Evolutionary conservation across 2,329 filamentous ascomycete species (phyloP).

Genomic region (Colletotrichum abscissum): DNA sequence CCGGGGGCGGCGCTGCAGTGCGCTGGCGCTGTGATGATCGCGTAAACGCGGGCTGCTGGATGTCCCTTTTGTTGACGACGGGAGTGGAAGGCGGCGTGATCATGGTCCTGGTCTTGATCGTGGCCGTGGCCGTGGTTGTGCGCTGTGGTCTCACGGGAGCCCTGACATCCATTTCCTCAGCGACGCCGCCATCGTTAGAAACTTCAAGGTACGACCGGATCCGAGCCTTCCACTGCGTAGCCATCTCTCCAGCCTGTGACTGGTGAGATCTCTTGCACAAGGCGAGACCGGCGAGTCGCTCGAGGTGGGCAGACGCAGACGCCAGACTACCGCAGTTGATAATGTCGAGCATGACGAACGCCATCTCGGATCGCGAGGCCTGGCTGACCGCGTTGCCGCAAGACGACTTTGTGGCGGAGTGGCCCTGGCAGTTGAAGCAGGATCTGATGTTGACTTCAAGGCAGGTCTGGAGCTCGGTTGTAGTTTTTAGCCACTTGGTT

Average conservation of each 20-base stretch:
- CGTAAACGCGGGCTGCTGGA: too few relatives aligned
- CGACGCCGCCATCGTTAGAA: accelerated
- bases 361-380: not conserved
- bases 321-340: not conserved
- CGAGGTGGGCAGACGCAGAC: not conserved
- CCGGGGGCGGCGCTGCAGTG: too few relatives aligned
- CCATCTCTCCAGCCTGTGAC: slow-evolving; percentile 1
- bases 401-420: slow-evolving; percentile 5
- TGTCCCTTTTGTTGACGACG: too few relatives aligned
- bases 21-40: too few relatives aligned
- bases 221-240: not conserved
- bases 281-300: slow-evolving; percentile 7
- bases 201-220: not conserved
- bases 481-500: not conserved
- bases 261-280: slow-evolving; percentile 22
- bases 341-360: not conserved
- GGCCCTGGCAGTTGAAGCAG: slow-evolving; percentile 9
- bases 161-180: not conserved
- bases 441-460: not conserved
- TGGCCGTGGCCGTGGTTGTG: too few relatives aligned
- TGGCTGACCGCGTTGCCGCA: slow-evolving; percentile 9
- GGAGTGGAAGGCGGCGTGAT: too few relatives aligned
- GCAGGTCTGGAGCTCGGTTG: slow-evolving; percentile 3
- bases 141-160: not conserved
- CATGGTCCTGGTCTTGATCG: too few relatives aligned